Evolutionary conservation across 805 yeast genomes (phyloP).

Genomic region (Saturnispora dispora): DNA sequence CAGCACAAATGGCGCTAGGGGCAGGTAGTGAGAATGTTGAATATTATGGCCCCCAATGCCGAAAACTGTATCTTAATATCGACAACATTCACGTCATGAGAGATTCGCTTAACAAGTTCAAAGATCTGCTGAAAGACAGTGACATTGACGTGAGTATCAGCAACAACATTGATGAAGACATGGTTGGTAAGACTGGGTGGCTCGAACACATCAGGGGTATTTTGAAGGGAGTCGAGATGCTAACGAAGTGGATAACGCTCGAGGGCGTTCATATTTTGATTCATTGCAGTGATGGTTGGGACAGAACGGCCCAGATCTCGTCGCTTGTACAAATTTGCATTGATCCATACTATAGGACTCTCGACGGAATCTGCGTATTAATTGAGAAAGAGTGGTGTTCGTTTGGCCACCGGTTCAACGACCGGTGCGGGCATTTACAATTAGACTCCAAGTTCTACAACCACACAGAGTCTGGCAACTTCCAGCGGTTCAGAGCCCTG

Average conservation of each 20-base stretch:
- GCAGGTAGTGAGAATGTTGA: conserved; percentile 97
- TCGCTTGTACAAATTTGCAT: conserved; percentile 78
- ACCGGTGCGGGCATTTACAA: conserved; percentile 69
- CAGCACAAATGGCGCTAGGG: conserved; percentile 94
- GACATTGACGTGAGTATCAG: conserved; percentile 51
- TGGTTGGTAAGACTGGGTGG: conserved; percentile 69
- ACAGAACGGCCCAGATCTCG: conserved; percentile 83
- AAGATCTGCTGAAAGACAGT: conserved; percentile 54
- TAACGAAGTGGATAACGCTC: conserved; percentile 73
- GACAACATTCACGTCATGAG: conserved; percentile 95
- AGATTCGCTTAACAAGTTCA: conserved; percentile 61
- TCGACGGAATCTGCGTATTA: conserved; percentile 77
- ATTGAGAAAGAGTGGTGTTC: conserved; percentile 94
- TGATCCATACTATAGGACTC: conserved; percentile 83
- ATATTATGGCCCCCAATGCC: conserved; percentile 48
- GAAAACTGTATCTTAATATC: conserved; percentile 72
- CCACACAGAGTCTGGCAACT: conserved; percentile 28
- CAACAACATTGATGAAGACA: conserved; percentile 41
- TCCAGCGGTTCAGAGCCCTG: conserved; percentile 36
- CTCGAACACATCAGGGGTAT: conserved; percentile 58
- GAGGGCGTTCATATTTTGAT: conserved; percentile 76
- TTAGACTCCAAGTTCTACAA: conserved; percentile 42
- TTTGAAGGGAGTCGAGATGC: conserved; percentile 64
- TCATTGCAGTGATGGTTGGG: conserved; percentile 99
- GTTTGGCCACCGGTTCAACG: conserved; percentile 85